phyloP scores from a whole-genome alignment of 805 yeast genomes.

The Saturnispora halmiae region DNA sequence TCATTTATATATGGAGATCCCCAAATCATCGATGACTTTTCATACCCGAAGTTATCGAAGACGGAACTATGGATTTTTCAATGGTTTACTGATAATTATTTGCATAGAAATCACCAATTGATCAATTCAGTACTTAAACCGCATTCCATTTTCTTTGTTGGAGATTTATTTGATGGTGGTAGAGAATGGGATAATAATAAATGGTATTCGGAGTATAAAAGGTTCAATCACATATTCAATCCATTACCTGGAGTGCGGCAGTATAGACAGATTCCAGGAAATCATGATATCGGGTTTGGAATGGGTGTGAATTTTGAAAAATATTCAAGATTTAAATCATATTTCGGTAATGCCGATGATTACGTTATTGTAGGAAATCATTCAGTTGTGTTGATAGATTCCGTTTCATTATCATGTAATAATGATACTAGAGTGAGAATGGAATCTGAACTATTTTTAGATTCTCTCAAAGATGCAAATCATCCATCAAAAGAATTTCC shows the following conservation, averaged over 20 bases:
- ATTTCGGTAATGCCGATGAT: slow-evolving; percentile 65
- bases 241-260: slow-evolving; percentile 21
- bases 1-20: slow-evolving; percentile 74
- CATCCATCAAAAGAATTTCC: slow-evolving; percentile 34
- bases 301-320: slow-evolving; percentile 51
- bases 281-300: slow-evolving; percentile 95
- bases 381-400: slow-evolving; percentile 67
- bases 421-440: slow-evolving; percentile 34
- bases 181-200: slow-evolving; percentile 69
- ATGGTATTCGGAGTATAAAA: slow-evolving; percentile 50
- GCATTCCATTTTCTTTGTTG: slow-evolving; percentile 68
- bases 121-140: slow-evolving; percentile 62
- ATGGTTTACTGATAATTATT: slow-evolving; percentile 64
- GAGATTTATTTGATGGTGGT: slow-evolving; percentile 94
- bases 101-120: slow-evolving; percentile 56
- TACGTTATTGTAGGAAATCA: slow-evolving; percentile 54
- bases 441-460: slow-evolving; percentile 46
- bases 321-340: slow-evolving; percentile 52
- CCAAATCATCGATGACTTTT: slow-evolving; percentile 79
- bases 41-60: slow-evolving; percentile 63
- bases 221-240: slow-evolving; percentile 58
- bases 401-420: slow-evolving; percentile 69
- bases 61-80: slow-evolving; percentile 45
- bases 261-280: slow-evolving; percentile 68
- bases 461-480: slow-evolving; percentile 23